phyloP scores from a whole-genome alignment of 148 eudicot genomes.

The Nepenthes mirabilis region DNA sequence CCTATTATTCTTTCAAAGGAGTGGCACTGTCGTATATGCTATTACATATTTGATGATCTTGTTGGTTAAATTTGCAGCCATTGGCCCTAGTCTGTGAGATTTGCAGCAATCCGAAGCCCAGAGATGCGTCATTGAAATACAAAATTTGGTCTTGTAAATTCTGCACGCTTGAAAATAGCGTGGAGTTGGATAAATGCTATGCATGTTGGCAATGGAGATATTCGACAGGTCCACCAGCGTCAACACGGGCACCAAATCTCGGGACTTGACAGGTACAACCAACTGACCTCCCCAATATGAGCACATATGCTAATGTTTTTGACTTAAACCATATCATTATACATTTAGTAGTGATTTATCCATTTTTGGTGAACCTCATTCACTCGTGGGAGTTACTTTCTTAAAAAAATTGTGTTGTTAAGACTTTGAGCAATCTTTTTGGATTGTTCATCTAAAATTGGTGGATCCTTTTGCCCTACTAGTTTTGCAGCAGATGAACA shows the following conservation, averaged over 20 bases:
- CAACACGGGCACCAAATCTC: constrained; percentile 39
- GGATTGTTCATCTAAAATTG: too few relatives aligned
- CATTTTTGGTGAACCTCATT: too few relatives aligned
- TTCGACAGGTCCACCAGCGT: constrained; percentile 53
- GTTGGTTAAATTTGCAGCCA: constrained; percentile 37
- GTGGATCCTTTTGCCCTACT: too few relatives aligned
- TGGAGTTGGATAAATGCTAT: constrained; percentile 48
- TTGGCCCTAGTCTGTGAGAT: constrained; percentile 69
- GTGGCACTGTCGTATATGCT: background rate
- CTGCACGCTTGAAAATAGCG: constrained; percentile 73
- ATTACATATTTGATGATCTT: background rate
- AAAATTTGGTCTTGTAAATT: constrained; percentile 66
- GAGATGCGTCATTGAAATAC: constrained; percentile 31
- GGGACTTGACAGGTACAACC: constrained; percentile 20
- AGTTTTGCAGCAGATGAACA: too few relatives aligned
- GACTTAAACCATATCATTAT: too few relatives aligned
- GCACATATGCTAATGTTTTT: too few relatives aligned
- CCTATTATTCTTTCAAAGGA: background rate
- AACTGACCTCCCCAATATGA: too few relatives aligned
- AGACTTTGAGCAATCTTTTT: too few relatives aligned
- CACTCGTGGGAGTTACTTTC: too few relatives aligned
- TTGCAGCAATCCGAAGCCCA: constrained; percentile 57
- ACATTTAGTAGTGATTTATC: too few relatives aligned
- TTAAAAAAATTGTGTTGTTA: too few relatives aligned
- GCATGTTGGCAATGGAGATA: constrained; percentile 90